Base-by-base conservation (phyloP, 371 early-diverging fungal genomes). In the Actinomortierella ambigua region DNA sequence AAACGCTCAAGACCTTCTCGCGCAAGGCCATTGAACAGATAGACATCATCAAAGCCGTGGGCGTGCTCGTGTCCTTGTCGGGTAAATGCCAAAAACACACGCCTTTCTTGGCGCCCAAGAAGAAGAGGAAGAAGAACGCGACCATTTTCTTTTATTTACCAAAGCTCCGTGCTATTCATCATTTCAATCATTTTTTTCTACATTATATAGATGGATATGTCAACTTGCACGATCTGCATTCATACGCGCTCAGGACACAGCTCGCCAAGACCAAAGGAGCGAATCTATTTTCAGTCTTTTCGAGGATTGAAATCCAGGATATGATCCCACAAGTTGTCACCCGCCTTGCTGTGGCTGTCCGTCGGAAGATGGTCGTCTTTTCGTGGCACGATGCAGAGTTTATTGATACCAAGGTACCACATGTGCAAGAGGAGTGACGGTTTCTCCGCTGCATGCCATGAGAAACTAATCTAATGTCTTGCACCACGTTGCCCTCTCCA, bases 321-420 rank as follows among this genome's bases (percentile, higher is more conserved):
- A 66, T 79, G 55, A 86, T 91, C 20, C 92, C 93, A 8, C 83
- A 84, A 28, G 80, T 93, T 26, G 82, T 90, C 23, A 90, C 92
- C 24, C 87, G 91, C 44, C 78, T 93, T 11, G 92, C 92, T 1
- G 89, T 91, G 0, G 89, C 88, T n/a, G 85, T 87, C 6, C 81
- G 84, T 51, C 85, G 86, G 63, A 88, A 83, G 68, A 69, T 93
- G 17, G 57, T 89, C 24, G 87, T 93, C 24, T 87, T 88, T 77
- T 85, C 88, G 6, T 93, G 93, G 93, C 82, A 87, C 50, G 92
- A 93, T 69, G 86, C 90, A 6, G 90, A 91, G 58, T 91, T 89
- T 59, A 71, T 52, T 26, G 83, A 84, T 48, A 84, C 86, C 23
- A 84, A 82, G 73, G 85, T 79, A 67, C 49, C 50, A 20, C 41